Evolutionary conservation across 1,284 basidiomycete species (phyloP), one percentile per base, ranked within the genome.

Genomic region (Paramarasmius palmivorus): DNA sequence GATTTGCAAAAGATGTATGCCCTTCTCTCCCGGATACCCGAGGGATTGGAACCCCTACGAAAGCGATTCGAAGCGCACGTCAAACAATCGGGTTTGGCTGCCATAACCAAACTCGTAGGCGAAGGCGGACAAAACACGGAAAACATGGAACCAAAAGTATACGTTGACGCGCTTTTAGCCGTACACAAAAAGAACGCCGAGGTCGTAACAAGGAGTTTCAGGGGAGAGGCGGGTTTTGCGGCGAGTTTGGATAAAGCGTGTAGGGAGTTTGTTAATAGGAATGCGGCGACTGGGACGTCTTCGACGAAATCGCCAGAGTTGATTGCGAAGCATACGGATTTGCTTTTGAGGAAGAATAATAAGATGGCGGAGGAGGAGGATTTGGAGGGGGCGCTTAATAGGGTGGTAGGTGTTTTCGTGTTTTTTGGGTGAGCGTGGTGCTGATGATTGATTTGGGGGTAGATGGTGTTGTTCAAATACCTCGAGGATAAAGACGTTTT

Each of bases 401-500:
- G 94, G 66, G 92, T 95, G 63, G 94, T 95, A 72, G 35, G 88
- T 78, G 40, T 19, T 36, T 8, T 47, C 12, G 34, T 54, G 10
- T 4, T 36, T 47, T 42, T 50, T 42, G 49, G 23, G 37, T 44
- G 29, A 14, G 26, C 49, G 34, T 12, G 53, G 22, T 59, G 50
- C 29, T 29, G 25, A 25, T 55, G 5, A 53, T 57, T 20, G 56
- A 15, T 10, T 26, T 19, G 35, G 47, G n/a, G 12, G 6, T 57
- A 96, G 94, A 98, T 98, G 96, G 81, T 95, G 39, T 79, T 99
- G 49, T 99, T 99, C 89, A 98, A 98, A 73, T 99, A 98, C 70
- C 90, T 99, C 63, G 95, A 98, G 70, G 97, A 99, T 77, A 98
- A 98, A 79, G 97, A 99, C 65, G 95, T 99, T 10, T 99, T 99